Evolutionary conservation across 2,329 filamentous ascomycete species (phyloP), one percentile per base, ranked within the genome.

Genomic region (Penicillium sp.): DNA sequence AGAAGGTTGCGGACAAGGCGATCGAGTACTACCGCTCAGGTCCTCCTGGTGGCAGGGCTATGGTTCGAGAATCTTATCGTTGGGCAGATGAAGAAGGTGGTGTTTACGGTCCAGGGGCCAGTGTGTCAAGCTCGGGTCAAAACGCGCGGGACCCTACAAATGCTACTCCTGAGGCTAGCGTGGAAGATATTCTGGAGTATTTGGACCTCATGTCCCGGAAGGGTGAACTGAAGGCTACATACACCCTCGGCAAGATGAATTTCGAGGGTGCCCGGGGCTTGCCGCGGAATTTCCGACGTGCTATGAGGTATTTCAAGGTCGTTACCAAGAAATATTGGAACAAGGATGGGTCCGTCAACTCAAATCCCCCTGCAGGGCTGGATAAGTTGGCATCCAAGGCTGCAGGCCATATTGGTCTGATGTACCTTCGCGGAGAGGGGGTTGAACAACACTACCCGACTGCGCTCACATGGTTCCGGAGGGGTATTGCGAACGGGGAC

Each of bases 171-270:
- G 88, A 96, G 65, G 91, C 91, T 1, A 89, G 90, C 16, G 84
- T 97, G 55, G 91, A 96, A 65, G 93, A 99, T 72, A 89, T 97
- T 16, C 85, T 99, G 56, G 94, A 99, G 70, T 99, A 96, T 65
- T 79, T 96, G 61, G 90, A 96, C 65, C 80, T 96, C 40, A 88
- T 96, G 81, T 91, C 91, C 6, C 86, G 92, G 57, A 96, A 96
- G 70, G 91, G 92, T 12, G 91, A 96, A 67, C 84, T 90, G 53
- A 91, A 90, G 69, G 90, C 92, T 1, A 93, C 90, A 0, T 91
- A 92, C 66, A 92, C 89, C 58, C 78, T 97, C 0, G 92, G 90
- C 3, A 86, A 90, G 60, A 83, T 96, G 58, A 89, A 95, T 70
- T 96, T 96, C 66, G 92, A 97, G 55, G 92, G 92, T 0, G 86